phyloP scores from a whole-genome alignment of 371 early-diverging fungal genomes.

The Mortierella sp. region DNA sequence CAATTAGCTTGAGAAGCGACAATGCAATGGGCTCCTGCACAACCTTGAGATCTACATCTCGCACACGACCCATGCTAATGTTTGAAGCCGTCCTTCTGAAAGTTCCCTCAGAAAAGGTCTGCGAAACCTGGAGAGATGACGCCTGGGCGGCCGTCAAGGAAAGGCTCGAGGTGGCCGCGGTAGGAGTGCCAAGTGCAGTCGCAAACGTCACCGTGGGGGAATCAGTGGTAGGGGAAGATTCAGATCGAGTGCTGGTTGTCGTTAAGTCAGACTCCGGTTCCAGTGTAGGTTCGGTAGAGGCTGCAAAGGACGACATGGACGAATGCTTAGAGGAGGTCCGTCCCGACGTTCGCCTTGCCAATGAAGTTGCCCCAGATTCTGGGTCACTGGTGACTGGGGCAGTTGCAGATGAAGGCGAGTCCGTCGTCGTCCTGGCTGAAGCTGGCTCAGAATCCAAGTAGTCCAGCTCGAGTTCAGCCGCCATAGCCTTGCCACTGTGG shows the following conservation, averaged over 20 bases:
- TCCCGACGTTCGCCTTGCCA: slow-evolving; percentile 16
- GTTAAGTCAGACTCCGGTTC: slow-evolving; percentile 23
- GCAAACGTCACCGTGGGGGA: slow-evolving; percentile 10
- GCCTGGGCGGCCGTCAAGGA: slow-evolving; percentile 28
- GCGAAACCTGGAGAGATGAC: slow-evolving; percentile 33
- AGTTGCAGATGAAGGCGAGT: not conserved
- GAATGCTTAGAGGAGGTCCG: slow-evolving; percentile 45
- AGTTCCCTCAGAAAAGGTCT: slow-evolving; percentile 48
- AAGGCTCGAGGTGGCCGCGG: slow-evolving; percentile 20
- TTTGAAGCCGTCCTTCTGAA: slow-evolving; percentile 44
- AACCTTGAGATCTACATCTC: slow-evolving; percentile 53
- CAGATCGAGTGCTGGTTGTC: slow-evolving; percentile 25
- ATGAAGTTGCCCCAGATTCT: not conserved
- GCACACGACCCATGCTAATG: slow-evolving; percentile 38
- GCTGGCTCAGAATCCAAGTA: slow-evolving; percentile 60
- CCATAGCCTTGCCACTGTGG: slow-evolving; percentile 58
- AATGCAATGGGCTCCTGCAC: slow-evolving; percentile 58
- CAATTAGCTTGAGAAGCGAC: slow-evolving; percentile 66
- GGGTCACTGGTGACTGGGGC: slow-evolving; percentile 12
- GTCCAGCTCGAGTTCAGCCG: slow-evolving; percentile 63
- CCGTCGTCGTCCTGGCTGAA: not conserved
- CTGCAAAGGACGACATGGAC: slow-evolving; percentile 34
- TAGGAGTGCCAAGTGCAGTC: not conserved
- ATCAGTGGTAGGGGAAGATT: slow-evolving; percentile 20
- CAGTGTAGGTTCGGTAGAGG: slow-evolving; percentile 22